These are phyloP conservation scores for Wallacemonas collosoma DNA, from an alignment of 208 protist genomes.

Conservation along the genomic window DNA sequence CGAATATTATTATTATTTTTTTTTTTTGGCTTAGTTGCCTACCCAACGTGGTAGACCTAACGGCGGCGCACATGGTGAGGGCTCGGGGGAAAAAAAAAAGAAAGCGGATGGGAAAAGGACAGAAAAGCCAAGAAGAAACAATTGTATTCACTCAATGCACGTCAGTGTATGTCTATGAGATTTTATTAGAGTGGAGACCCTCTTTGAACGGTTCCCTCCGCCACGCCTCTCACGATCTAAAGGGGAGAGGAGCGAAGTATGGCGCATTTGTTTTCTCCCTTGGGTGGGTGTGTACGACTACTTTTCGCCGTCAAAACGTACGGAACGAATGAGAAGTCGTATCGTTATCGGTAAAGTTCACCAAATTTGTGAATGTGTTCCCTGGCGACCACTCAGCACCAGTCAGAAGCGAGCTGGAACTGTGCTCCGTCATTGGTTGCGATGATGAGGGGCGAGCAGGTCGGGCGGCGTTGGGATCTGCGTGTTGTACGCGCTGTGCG, in stretches of 20 bases:
- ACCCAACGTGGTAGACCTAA: too few relatives aligned
- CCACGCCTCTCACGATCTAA: too few relatives aligned
- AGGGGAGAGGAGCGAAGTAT: too few relatives aligned
- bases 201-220: too few relatives aligned
- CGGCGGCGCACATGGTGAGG: too few relatives aligned
- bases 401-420: slow-evolving; percentile 15
- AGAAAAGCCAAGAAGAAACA: background rate
- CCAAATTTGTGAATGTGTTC: slow-evolving; percentile 75
- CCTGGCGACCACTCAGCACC: slow-evolving; percentile 28
- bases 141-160: too few relatives aligned
- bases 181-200: too few relatives aligned
- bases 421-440: slow-evolving; percentile 21
- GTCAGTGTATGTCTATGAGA: too few relatives aligned
- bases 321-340: slow-evolving; percentile 36
- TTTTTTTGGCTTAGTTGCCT: too few relatives aligned
- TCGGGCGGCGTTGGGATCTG: slow-evolving; percentile 18
- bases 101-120: slow-evolving; percentile 20
- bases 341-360: slow-evolving; percentile 68
- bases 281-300: background rate
- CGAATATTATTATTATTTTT: too few relatives aligned
- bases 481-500: slow-evolving; percentile 17
- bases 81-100: slow-evolving; percentile 10
- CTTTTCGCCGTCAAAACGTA: background rate
- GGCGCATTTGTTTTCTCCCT: too few relatives aligned
- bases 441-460: slow-evolving; percentile 11